phyloP scores from a whole-genome alignment of 2,329 filamentous ascomycete genomes.

The Microsporum canis region DNA sequence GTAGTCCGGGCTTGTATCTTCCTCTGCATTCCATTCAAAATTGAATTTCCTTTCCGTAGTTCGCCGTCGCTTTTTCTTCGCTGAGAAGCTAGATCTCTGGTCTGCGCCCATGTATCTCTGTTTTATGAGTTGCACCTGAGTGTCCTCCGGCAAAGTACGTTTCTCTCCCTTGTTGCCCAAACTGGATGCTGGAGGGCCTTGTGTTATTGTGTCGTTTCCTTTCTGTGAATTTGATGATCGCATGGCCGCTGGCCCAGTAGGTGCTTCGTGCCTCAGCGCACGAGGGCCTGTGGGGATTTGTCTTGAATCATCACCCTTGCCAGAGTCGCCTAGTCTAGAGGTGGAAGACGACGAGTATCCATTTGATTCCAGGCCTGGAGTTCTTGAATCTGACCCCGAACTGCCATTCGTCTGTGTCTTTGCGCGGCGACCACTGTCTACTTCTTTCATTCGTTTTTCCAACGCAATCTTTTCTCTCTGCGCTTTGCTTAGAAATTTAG shows the following conservation, averaged over 20 bases:
- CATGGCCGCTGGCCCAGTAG: conserved; percentile 43
- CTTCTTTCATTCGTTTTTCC: conserved; percentile 64
- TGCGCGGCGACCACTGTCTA: conserved; percentile 47
- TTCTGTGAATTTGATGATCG: conserved; percentile 29
- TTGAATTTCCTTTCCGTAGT: conserved; percentile 97
- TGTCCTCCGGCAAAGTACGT: conserved; percentile 41
- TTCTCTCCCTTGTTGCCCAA: conserved; percentile 32
- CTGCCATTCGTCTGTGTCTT: conserved; percentile 18
- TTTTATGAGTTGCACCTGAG: conserved; percentile 62
- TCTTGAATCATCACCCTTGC: conserved; percentile 18
- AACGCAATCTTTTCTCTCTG: conserved; percentile 69
- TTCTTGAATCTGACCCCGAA: conserved; percentile 10
- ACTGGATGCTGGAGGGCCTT: conserved; percentile 24
- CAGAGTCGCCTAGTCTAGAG: conserved; percentile 13
- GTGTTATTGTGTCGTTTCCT: conserved; percentile 39
- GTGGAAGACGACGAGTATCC: conserved; percentile 6
- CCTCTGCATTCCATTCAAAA: conserved; percentile 92
- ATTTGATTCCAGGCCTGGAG: conserved; percentile 6
- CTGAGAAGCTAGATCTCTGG: conserved; percentile 80
- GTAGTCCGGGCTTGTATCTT: conserved; percentile 77
- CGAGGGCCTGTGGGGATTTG: conserved; percentile 60
- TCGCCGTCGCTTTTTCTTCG: conserved; percentile 86
- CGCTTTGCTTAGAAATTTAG: conserved; percentile 74
- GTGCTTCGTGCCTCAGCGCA: conserved; percentile 48
- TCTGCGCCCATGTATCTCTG: conserved; percentile 87